Evolutionary conservation across 1,284 basidiomycete genomes (phyloP).

Genomic region (Fomitopsis pinicola): DNA sequence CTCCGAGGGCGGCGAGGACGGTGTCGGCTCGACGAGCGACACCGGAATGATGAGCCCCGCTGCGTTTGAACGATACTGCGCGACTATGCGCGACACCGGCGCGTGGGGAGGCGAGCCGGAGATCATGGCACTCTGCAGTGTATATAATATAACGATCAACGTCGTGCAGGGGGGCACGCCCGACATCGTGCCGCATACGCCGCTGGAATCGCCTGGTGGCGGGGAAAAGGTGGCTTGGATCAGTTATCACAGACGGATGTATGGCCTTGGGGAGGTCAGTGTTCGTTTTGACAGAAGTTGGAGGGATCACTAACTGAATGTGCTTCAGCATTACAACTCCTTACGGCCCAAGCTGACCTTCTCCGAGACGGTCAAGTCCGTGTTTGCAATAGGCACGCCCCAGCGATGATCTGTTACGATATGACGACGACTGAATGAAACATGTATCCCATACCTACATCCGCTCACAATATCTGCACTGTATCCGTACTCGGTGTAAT

Average conservation of each 20-base stretch:
- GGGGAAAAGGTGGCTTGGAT: conserved; percentile 56
- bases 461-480: background rate
- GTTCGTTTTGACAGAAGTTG: background rate
- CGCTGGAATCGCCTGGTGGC: conserved; percentile 33
- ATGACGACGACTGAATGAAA: background rate
- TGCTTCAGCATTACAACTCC: conserved; percentile 81
- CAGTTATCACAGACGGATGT: conserved; percentile 90
- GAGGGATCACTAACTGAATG: background rate
- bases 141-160: conserved; percentile 87
- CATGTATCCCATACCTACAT: background rate
- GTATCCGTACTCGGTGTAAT: conserved; percentile 3
- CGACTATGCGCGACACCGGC: conserved; percentile 75
- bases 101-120: conserved; percentile 98
- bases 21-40: conserved; percentile 54
- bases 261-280: conserved; percentile 88
- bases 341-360: conserved; percentile 53
- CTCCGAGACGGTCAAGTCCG: conserved; percentile 37
- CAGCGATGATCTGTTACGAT: background rate
- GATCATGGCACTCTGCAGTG: conserved; percentile 84
- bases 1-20: conserved; percentile 71
- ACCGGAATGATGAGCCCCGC: conserved; percentile 69
- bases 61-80: conserved; percentile 80
- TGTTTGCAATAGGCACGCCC: conserved; percentile 19
- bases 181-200: conserved; percentile 79
- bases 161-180: conserved; percentile 86